phyloP scores from a whole-genome alignment of 441 rosid genomes.

The Arabidopsis hybrid region DNA sequence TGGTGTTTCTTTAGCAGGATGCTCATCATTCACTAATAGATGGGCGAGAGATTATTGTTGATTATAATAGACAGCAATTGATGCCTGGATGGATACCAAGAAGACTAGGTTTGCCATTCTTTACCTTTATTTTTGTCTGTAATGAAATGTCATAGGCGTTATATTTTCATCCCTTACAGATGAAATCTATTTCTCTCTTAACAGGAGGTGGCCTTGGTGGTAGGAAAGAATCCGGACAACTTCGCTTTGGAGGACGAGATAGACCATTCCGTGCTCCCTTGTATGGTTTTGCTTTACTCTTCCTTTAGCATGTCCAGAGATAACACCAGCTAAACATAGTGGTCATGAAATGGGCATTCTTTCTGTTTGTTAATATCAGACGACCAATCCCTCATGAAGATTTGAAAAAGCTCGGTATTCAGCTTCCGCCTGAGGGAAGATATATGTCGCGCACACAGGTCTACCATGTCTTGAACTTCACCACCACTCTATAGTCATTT shows the following conservation, averaged over 20 bases:
- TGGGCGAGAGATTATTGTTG: constrained; percentile 81
- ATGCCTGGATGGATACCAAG: constrained; percentile 99
- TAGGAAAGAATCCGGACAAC: constrained; percentile 92
- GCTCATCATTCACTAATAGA: constrained; percentile 83
- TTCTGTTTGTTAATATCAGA: constrained; percentile 46
- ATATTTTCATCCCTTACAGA: constrained; percentile 1
- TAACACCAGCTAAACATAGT: not conserved
- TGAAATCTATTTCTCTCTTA: constrained; percentile 15
- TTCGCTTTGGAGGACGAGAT: constrained; percentile 97
- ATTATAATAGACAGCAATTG: constrained; percentile 81
- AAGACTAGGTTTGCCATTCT: constrained; percentile 75
- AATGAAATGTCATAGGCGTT: not conserved
- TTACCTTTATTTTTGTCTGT: not conserved
- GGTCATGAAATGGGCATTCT: not conserved
- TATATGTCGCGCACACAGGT: constrained; percentile 82
- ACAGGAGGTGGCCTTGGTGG: constrained; percentile 99
- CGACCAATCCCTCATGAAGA: constrained; percentile 84
- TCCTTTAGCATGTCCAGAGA: not conserved
- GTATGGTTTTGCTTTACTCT: constrained; percentile 52
- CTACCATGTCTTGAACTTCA: constrained; percentile 16
- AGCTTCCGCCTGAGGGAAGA: constrained; percentile 90
- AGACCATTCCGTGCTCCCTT: constrained; percentile 96
- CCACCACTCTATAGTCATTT: not conserved
- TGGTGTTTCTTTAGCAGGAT: constrained; percentile 53
- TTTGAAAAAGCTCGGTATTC: constrained; percentile 83